Base-by-base conservation (phyloP, 1,284 basidiomycete species). In the Cystobasidium slooffiae region DNA sequence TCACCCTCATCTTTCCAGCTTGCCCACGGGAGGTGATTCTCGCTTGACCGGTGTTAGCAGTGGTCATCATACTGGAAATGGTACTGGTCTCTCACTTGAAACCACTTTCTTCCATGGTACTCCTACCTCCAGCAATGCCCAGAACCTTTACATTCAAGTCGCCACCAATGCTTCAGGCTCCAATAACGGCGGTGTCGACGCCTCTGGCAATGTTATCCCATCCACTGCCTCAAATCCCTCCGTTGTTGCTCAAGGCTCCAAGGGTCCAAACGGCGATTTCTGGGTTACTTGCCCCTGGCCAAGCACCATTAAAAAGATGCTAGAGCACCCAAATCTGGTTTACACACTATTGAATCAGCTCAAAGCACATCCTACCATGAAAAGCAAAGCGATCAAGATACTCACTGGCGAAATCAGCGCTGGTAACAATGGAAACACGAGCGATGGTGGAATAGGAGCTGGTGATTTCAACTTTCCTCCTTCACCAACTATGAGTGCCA, bases 81-180 rank as follows among this genome's bases (percentile, higher is more conserved):
- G 8, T 20, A 16, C 1, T 63, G 44, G 18, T 46, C 47, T 63
- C 24, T 22, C 49, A 39, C 44, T 72, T 12, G 69, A 72, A 4
- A 69, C 69, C 1, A 52, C 69, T 24, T 73, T 73, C 70, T 73
- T 22, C 18, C 56, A 62, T 47, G 70, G 70, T 41, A 20, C 44
- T 24, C 63, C 70, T 37, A 66, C 70, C 8, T 73, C 62, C 0
- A 65, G 62, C 63, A 73, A 73, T 47, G 24, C 37, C 24, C 52
- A 65, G 12, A 59, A 65, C 31, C 63, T 73, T 10, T 73, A 73
- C 53, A 73, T 73, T 20, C 70, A 73, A 41, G 70, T 73, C 52
- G 58, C 56, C 24, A 39, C 52, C 43, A 37, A 22, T 22, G 12
- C 61, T 51, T n/a, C 43, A 63, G 16, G 20, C 12, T 44, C 59